Base-by-base conservation (phyloP, 257 asterid species). In the Leonotis leonurus region DNA sequence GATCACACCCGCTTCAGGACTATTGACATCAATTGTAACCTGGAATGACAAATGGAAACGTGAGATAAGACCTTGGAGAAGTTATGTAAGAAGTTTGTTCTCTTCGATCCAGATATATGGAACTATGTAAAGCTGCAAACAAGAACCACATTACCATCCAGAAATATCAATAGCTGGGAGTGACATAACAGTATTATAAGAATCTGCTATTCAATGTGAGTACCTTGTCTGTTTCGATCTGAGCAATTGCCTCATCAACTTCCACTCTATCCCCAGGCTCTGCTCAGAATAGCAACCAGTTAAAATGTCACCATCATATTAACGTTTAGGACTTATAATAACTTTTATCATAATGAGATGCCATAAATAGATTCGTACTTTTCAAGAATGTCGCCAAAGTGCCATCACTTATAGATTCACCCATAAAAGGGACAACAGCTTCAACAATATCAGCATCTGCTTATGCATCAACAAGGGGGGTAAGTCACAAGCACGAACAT, bases 171-270 rank as follows among this genome's bases (percentile, higher is more conserved):
- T 59, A 67, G 32, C 40, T 52, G 32, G 33, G 29, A 50, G 27
- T 12, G n/a, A n/a, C n/a, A 11, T 32, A 7, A 67, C 26, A 54
- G 24, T 13, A 54, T 43, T 10, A 41, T 35, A 67, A 61, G 55
- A 35, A 63, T 22, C 64, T 24, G 24, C 32, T 25, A 18, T 35
- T 17, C 24, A 43, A 51, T 59, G 48, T 5, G 35, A 50, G 64
- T 81, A 89, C 99, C 96, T 93, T 93, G 74, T 93, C 99, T 3
- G 97, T 93, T 93, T 93, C 97, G 65, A 93, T 77, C 77, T 89
- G 97, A 43, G 99, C 99, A 76, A 93, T 93, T 69, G 96, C 78
- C 79, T 93, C 99, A 60, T 89, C 95, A 45, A 82, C 83, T 71
- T 75, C 89, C 21, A 89, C 97, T 76, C 87, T 80, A 66, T 87